A percentile compares a stretch with the other conserved stretches of the same genome.
phyloP scores from a whole-genome alignment of 176 grass and related monocot species.

The Ananas comosus region DNA sequence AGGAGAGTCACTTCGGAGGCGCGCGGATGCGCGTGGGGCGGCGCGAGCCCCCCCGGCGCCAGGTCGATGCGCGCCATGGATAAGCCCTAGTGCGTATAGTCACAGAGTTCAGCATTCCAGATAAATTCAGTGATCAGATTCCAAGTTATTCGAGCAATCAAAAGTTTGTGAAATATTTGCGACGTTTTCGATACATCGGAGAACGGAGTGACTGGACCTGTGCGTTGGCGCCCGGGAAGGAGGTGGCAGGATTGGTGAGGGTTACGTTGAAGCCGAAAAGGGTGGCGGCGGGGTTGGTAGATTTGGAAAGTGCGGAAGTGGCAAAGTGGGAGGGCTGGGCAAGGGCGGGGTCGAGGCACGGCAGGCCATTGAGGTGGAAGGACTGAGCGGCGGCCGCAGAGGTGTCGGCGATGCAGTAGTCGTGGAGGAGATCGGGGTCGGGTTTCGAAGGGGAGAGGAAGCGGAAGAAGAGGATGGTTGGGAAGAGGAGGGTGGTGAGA shows the following conservation, averaged over 20 bases:
- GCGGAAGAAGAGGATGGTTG: neutral
- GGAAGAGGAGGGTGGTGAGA: neutral
- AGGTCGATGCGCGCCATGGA: slow-evolving; percentile 44
- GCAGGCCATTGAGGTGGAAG: slow-evolving; percentile 39
- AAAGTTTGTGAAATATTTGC: no score
- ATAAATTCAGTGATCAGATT: no score
- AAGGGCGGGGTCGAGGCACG: slow-evolving; percentile 41
- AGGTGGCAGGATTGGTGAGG: slow-evolving; percentile 25
- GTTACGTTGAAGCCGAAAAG: slow-evolving; percentile 43
- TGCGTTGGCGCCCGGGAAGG: slow-evolving; percentile 42
- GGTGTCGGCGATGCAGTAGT: slow-evolving; percentile 40
- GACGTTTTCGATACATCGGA: no score
- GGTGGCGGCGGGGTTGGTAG: slow-evolving; percentile 14
- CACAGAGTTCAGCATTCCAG: no score
- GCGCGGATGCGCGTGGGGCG: slow-evolving; percentile 54
- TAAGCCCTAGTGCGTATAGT: slow-evolving; percentile 18
- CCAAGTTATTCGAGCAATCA: no score
- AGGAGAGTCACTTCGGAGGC: slow-evolving; percentile 48
- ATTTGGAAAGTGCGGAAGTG: slow-evolving; percentile 29
- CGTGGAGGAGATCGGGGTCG: slow-evolving; percentile 50
- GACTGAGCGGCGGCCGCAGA: neutral
- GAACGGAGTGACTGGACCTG: neutral
- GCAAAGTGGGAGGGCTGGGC: slow-evolving; percentile 40
- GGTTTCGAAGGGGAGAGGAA: slow-evolving; percentile 5
- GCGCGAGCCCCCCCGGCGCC: slow-evolving; percentile 34